Evolutionary conservation across 148 eudicot genomes (phyloP).

Genomic region (Chenopodium album): DNA sequence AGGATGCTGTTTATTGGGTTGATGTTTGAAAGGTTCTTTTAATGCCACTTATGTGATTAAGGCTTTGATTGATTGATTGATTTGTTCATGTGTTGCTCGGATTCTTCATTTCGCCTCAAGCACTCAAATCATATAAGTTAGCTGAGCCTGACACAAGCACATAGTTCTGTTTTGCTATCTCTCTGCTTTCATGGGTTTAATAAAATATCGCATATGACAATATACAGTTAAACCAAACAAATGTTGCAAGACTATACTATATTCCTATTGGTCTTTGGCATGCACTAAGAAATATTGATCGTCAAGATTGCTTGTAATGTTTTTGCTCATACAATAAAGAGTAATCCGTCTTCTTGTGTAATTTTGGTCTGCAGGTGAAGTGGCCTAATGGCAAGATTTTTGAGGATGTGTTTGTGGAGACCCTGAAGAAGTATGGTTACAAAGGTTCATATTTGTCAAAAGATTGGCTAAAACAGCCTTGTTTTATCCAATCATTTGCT

Average conservation of each 20-base stretch:
- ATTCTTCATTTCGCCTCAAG: not conserved
- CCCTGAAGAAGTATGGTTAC: conserved; percentile 78
- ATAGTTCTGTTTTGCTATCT: not conserved
- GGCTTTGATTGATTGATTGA: too few relatives aligned
- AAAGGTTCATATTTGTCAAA: conserved; percentile 83
- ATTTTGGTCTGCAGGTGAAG: conserved; percentile 56
- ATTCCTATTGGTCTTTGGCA: not conserved
- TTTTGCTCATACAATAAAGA: not conserved
- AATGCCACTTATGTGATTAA: too few relatives aligned
- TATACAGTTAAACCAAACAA: too few relatives aligned
- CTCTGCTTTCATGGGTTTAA: not conserved
- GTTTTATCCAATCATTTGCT: conserved; percentile 95
- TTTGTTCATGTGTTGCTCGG: not conserved
- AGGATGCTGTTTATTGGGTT: not conserved
- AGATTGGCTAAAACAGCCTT: conserved; percentile 85
- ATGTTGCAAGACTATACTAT: too few relatives aligned
- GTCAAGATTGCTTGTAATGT: not conserved
- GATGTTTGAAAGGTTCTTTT: too few relatives aligned
- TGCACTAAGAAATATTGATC: not conserved
- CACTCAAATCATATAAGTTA: not conserved
- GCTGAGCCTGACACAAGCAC: not conserved
- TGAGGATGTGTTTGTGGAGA: conserved; percentile 82
- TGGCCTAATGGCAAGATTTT: conserved; percentile 82
- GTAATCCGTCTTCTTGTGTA: not conserved
- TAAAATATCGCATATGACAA: not conserved